Evolutionary conservation across 306 rosid genomes (phyloP).

Genomic region (Malus sieversii): DNA sequence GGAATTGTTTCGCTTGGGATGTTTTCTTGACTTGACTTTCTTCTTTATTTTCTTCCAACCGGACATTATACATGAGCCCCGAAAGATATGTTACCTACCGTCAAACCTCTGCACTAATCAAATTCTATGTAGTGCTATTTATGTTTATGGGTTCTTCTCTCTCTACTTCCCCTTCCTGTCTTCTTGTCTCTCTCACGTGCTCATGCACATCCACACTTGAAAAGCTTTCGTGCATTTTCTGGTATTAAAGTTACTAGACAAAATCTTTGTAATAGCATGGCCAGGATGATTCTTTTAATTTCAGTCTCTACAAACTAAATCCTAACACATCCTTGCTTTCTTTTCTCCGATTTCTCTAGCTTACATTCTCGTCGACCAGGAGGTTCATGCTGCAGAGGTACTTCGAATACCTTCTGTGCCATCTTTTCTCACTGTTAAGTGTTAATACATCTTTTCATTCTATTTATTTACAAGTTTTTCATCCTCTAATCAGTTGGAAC

Average conservation of each 20-base stretch:
- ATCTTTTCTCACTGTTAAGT: background rate
- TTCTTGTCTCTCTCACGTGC: background rate
- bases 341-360: constrained; percentile 37
- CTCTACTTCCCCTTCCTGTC: background rate
- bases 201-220: background rate
- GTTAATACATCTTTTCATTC: background rate
- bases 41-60: background rate
- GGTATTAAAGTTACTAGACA: background rate
- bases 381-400: constrained; percentile 95
- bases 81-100: background rate
- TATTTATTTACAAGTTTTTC: constrained; percentile 2
- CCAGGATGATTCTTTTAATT: background rate
- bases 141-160: background rate
- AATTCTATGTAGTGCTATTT: background rate
- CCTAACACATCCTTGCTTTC: background rate
- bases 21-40: background rate
- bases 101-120: background rate
- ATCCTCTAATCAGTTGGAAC: constrained; percentile 49
- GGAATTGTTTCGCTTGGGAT: background rate
- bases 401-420: background rate
- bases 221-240: background rate
- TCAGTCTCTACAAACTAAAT: background rate
- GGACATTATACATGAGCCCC: background rate
- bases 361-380: constrained; percentile 83
- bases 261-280: background rate